Base-by-base conservation (phyloP, 2,329 filamentous ascomycete species). In the Coniochaeta sp. region DNA sequence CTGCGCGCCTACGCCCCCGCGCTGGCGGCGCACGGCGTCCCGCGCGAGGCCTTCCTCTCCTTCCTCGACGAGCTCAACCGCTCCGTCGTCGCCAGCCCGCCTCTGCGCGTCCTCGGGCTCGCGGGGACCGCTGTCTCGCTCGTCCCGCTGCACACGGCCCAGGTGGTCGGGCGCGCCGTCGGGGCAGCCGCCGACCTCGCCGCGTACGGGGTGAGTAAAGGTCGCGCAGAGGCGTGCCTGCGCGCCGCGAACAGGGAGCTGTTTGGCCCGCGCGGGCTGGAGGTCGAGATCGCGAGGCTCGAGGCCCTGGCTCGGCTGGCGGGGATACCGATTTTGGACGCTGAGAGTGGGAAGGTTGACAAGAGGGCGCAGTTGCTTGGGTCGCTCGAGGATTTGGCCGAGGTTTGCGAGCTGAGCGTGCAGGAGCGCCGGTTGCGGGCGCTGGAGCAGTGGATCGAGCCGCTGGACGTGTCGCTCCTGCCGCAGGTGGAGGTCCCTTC, bases 61-160 rank as follows among this genome's bases (percentile, higher is more conserved):
- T 67, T 67, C 24, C 38, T 67, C 47, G 64, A 67, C 50, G 54
- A 61, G 16, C 54, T 67, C 22, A 66, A 66, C 44, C 63, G 63
- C 2, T 63, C 58, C 17, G 59, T 61, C 17, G 63, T 64, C 24
- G 64, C 60, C 12, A 64, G 56, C 55, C 65, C 65, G 19, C 65
- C 65, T 7, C 38, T 67, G 8, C 58, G 64, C 22, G 52, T 63
- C 38, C 58, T 65, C 8, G 62, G 64, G 10, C 58, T 65, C 2
- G 64, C 60, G 6, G 63, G 61, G 17, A 60, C 60, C 44, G 59
- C 64, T 32, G 61, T 62, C 5, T 22, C 60, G 26, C 55, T 67
- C 32, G 64, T 67, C n/a, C 65, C 65, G 1, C 50, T 62, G 16
- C 59, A 60, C 26, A 67, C 65, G 4, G 60, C 63, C 1, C 64